A percentile compares a stretch with the other conserved stretches of the same genome.
Evolutionary conservation across 352 stramenopile genomes (phyloP).

Genomic region (Globisporangium orthogonon): DNA sequence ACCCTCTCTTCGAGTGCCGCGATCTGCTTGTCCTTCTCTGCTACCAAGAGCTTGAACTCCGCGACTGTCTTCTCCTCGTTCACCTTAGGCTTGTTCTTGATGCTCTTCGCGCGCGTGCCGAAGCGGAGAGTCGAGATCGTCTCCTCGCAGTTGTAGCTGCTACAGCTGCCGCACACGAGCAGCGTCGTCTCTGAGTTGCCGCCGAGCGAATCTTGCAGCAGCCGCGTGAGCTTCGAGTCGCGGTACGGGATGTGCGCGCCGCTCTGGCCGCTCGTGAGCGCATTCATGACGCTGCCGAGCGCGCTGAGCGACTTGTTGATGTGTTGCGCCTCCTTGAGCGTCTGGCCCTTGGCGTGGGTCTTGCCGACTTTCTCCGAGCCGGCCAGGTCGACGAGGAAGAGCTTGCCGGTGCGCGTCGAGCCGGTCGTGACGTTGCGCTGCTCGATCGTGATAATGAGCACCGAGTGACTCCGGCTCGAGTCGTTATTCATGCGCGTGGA

Average conservation of each 20-base stretch:
- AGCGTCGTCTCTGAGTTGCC: constrained; percentile 71
- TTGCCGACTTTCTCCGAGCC: constrained; percentile 75
- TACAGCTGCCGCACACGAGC: constrained; percentile 57
- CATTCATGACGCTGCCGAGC: constrained; percentile 88
- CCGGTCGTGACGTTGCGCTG: constrained; percentile 58
- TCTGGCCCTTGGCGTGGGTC: constrained; percentile 88
- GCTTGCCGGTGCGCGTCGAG: constrained; percentile 85
- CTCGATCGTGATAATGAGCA: constrained; percentile 97
- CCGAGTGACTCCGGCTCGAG: constrained; percentile 90
- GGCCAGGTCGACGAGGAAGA: constrained; percentile 84
- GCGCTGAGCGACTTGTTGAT: constrained; percentile 91
- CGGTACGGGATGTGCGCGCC: constrained; percentile 91
- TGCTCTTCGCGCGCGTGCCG: constrained; percentile 62
- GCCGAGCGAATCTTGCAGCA: constrained; percentile 83
- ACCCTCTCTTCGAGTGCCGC: constrained; percentile 31
- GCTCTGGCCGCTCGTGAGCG: constrained; percentile 73
- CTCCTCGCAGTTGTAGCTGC: constrained; percentile 65
- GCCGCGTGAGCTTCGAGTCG: constrained; percentile 83
- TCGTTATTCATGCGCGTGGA: constrained; percentile 91
- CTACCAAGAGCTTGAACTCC: constrained; percentile 59
- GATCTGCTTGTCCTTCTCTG: constrained; percentile 55
- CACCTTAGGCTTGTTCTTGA: constrained; percentile 77
- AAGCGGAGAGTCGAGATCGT: constrained; percentile 75
- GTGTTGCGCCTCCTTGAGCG: constrained; percentile 79
- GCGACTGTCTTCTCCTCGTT: constrained; percentile 89